phyloP scores from a whole-genome alignment of 768 basidiomycete genomes.

The Russula sp. region DNA sequence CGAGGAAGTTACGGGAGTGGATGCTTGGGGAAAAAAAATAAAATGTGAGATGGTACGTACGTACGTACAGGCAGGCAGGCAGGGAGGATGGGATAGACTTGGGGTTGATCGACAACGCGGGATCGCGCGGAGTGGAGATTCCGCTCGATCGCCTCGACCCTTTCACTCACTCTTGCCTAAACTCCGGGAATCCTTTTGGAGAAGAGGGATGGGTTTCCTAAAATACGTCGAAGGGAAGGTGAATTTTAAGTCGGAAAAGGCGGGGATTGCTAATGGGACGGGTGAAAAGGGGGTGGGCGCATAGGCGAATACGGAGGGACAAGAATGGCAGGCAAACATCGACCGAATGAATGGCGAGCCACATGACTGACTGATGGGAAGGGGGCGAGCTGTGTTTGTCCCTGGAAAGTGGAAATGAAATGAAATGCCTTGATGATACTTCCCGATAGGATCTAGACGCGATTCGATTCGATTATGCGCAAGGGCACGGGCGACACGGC shows the following conservation, averaged over 20 bases:
- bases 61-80: too few species aligned
- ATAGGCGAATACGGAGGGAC: too few species aligned
- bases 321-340: too few species aligned
- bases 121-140: neutral
- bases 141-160: slow-evolving; percentile 2
- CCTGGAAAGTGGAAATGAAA: neutral
- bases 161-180: too few species aligned
- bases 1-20: slow-evolving; percentile 20
- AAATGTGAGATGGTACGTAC: too few species aligned
- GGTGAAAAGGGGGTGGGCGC: too few species aligned
- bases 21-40: neutral
- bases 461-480: too few species aligned
- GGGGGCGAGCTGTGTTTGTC: neutral
- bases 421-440: too few species aligned
- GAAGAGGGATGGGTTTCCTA: neutral
- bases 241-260: too few species aligned
- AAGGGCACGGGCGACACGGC: neutral
- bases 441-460: slow-evolving; percentile 4
- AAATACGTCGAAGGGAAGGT: neutral
- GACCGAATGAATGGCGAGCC: neutral
- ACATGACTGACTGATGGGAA: neutral
- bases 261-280: too few species aligned
- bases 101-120: neutral
- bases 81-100: neutral
- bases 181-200: neutral